phyloP scores from a whole-genome alignment of 2,329 filamentous ascomycete species.

The Lomentospora prolificans region DNA sequence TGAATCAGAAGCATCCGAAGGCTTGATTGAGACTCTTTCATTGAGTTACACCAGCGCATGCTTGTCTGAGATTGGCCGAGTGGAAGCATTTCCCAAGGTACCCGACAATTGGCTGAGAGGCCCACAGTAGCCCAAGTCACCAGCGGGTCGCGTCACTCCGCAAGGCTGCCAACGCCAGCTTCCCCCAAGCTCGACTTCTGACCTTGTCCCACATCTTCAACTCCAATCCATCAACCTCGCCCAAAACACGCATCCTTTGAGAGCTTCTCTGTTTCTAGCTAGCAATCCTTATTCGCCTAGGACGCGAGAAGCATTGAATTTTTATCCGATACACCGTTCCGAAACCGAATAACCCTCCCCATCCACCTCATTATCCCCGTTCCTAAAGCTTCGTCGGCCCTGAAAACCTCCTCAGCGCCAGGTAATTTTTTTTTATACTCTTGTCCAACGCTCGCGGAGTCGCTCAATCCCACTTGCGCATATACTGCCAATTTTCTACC shows the following conservation, averaged over 20 bases:
- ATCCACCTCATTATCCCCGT: too few relatives aligned
- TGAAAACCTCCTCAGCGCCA: not conserved
- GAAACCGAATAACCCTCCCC: not conserved
- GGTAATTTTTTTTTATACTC: not conserved
- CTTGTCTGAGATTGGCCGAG: not conserved
- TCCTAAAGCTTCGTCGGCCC: too few relatives aligned
- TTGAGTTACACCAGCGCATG: too few relatives aligned
- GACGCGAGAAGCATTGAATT: not conserved
- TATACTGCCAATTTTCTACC: not conserved
- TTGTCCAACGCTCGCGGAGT: not conserved
- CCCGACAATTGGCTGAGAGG: not conserved
- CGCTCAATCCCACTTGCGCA: not conserved
- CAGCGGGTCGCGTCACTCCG: not conserved
- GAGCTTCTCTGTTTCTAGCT: not conserved
- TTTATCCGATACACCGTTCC: not conserved
- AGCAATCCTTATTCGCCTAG: not conserved
- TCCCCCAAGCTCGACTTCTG: not conserved
- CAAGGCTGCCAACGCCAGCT: constrained; percentile 1
- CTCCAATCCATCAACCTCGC: not conserved
- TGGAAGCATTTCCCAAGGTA: not conserved
- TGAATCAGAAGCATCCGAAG: too few relatives aligned
- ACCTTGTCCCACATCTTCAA: not conserved
- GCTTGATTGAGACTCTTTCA: too few relatives aligned
- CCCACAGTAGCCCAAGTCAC: not conserved
- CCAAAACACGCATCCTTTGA: not conserved